Percentiles rank a stretch among this genome's conserved stretches.
phyloP scores from a whole-genome alignment of 108 stramenopile genomes.

The Thalassiosira profunda region DNA sequence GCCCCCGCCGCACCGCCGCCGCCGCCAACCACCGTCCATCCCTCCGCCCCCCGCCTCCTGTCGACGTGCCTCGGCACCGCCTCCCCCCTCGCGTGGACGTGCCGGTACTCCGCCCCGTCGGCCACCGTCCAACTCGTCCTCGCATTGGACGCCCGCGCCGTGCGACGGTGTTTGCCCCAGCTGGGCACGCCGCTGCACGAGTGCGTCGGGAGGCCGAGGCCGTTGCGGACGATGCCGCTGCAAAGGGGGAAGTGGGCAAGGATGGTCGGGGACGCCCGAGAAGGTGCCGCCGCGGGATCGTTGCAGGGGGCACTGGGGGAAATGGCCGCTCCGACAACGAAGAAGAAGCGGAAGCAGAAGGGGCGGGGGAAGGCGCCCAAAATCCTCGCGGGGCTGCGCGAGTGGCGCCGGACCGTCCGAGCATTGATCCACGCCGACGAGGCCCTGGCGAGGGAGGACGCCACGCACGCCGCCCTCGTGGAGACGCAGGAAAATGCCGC shows the following conservation, averaged over 20 bases:
- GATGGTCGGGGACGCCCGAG: not conserved
- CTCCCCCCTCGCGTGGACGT: conserved; percentile 68
- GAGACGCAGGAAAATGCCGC: not conserved
- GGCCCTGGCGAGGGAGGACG: conserved; percentile 16
- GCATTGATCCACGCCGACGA: conserved; percentile 25
- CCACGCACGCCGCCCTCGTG: not conserved
- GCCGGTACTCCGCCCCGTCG: conserved; percentile 69
- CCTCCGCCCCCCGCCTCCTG: conserved; percentile 20
- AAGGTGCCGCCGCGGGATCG: not conserved
- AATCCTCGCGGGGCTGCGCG: conserved; percentile 16
- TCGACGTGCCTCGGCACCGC: conserved; percentile 39
- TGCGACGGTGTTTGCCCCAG: conserved; percentile 60
- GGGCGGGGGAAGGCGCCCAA: not conserved
- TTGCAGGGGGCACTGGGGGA: not conserved
- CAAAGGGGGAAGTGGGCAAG: conserved; percentile 15
- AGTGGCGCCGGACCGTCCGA: conserved; percentile 35
- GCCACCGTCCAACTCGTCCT: conserved; percentile 62
- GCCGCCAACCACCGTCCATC: conserved; percentile 7
- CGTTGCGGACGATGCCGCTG: conserved; percentile 21
- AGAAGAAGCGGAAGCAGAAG: not conserved
- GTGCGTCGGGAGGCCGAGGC: conserved; percentile 56
- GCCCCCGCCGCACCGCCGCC: not conserved
- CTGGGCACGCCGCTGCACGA: conserved; percentile 82
- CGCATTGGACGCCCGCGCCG: conserved; percentile 40
- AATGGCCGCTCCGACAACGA: not conserved